Conservation (phyloP, 2,329 filamentous ascomycete species). For the Sclerotinia nivalis region DNA sequence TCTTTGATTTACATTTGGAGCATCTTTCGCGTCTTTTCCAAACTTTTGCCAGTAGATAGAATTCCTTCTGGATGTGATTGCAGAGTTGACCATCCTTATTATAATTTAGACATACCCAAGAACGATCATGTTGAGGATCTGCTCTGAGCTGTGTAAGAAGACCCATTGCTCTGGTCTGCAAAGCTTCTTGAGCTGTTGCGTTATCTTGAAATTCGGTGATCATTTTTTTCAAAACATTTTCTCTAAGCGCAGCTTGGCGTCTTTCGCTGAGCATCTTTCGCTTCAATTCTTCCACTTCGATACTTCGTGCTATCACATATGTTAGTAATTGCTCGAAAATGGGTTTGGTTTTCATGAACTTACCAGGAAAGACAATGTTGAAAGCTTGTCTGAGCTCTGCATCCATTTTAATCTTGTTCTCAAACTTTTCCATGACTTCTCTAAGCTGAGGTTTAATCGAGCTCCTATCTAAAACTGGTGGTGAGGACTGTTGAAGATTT, state of each 20-base stretch:
- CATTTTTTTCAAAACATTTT: conserved; percentile 63
- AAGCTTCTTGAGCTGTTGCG: conserved; percentile 2
- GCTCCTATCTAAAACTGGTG: background rate
- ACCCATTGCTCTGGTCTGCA: conserved; percentile 16
- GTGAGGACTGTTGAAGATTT: background rate
- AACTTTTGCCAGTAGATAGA: background rate
- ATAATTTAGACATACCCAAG: conserved; percentile 8
- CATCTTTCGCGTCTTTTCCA: conserved; percentile 22
- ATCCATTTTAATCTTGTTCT: conserved; percentile 14
- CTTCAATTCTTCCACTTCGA: conserved; percentile 18
- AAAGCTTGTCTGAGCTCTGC: conserved; percentile 13
- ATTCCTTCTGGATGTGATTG: conserved; percentile 16
- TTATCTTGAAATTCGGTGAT: background rate
- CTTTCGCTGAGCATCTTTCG: conserved; percentile 10
- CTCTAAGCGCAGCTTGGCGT: conserved; percentile 5
- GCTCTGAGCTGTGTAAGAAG: background rate
- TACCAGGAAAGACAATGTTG: conserved; percentile 17
- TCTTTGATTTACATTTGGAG: conserved; percentile 10
- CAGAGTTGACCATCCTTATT: background rate
- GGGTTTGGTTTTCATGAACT: background rate
- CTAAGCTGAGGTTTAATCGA: conserved; percentile 17
- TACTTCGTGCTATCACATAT: background rate
- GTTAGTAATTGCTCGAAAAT: background rate
- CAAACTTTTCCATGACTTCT: conserved; percentile 16
- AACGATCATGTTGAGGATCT: background rate